A percentile compares a stretch with the other conserved stretches of the same genome.
Evolutionary conservation across 2,329 filamentous ascomycete genomes (phyloP).

Genomic region (Amylocarpus encephaloides): DNA sequence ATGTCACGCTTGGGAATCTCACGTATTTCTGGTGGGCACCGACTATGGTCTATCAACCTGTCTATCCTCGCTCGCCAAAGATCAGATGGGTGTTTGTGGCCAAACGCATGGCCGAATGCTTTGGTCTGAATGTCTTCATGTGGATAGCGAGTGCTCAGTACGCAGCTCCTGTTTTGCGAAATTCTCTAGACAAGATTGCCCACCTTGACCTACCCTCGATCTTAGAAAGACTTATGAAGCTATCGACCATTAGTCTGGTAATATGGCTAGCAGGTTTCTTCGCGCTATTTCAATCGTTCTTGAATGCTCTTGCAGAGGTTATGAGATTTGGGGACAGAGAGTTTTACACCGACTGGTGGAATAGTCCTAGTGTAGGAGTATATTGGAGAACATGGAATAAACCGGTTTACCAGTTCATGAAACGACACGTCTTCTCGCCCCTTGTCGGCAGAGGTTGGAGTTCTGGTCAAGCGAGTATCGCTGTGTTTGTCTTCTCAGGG

Average conservation of each 20-base stretch:
- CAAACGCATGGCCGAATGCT: conserved; percentile 74
- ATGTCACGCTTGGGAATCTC: conserved; percentile 83
- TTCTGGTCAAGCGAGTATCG: conserved; percentile 60
- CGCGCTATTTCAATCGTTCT: conserved; percentile 84
- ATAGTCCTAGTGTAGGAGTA: conserved; percentile 72
- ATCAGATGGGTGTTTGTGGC: conserved; percentile 84
- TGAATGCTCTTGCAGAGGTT: conserved; percentile 88
- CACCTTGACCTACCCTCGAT: conserved; percentile 76
- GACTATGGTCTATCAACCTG: conserved; percentile 92
- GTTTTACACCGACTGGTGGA: conserved; percentile 99
- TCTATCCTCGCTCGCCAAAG: conserved; percentile 76
- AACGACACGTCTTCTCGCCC: conserved; percentile 84
- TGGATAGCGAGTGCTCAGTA: conserved; percentile 96
- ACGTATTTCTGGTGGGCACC: conserved; percentile 98
- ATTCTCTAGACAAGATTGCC: conserved; percentile 83
- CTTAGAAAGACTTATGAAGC: conserved; percentile 82
- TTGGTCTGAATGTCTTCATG: conserved; percentile 77
- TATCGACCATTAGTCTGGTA: conserved; percentile 89
- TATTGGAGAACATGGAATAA: conserved; percentile 99
- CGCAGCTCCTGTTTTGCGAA: conserved; percentile 79
- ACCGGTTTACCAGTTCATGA: conserved; percentile 95
- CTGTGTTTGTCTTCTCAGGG: conserved; percentile 84
- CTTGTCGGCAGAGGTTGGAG: conserved; percentile 79
- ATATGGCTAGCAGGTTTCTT: conserved; percentile 99
- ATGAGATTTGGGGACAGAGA: conserved; percentile 86